Base-by-base conservation (phyloP, 192 early-diverging fungal genomes). In the Oehlia diaphana region DNA sequence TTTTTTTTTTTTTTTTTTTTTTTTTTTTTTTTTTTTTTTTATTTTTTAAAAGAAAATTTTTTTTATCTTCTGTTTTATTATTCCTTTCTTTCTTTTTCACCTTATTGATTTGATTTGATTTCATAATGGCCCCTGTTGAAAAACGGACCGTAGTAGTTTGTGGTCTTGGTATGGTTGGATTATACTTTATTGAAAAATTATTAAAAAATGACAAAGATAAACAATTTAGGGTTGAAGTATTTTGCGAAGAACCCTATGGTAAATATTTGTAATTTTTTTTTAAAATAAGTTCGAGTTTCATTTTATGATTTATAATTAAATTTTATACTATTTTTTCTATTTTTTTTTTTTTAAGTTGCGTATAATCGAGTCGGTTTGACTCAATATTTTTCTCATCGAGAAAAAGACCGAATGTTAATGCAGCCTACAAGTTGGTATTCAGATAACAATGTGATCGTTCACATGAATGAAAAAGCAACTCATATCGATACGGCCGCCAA, bases 121-220 rank as follows among this genome's bases (percentile, higher is more conserved):
- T 58, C 0, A 21, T 4, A 7, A 58, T 58, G 16, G 16, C 53
- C 21, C 53, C 53, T 47, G 19, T 19, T 19, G 5, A 16, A 7
- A 79, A 63, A 70, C 33, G 21, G 33, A 77, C 31, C 63, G 67
- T 93, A 21, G 88, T 90, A 23, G 84, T 92, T 35, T 76, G 91
- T 63, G 92, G 92, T n/a, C 84, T 92, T 23, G 92, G 92, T 23
- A 92, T 93, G 92, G 90, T 92, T 12, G 92, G 86, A 4, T 76
- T 93, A 49, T 83, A 85, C 1, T 90, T 92, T 78, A 91, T 88
- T 14, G 92, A 92, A 80, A 90, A 88, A 77, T 73, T 93, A 37
- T 65, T 90, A 58, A 86, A 87, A 66, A 85, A 83, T 64, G 92
- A 92, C 75, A 79, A 80, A 14, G 76, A 81, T 12, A 84, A 83